Evolutionary conservation across 768 basidiomycete genomes (phyloP), one percentile per base, ranked within the genome.

Genomic region (Pulveroboletus sp.): DNA sequence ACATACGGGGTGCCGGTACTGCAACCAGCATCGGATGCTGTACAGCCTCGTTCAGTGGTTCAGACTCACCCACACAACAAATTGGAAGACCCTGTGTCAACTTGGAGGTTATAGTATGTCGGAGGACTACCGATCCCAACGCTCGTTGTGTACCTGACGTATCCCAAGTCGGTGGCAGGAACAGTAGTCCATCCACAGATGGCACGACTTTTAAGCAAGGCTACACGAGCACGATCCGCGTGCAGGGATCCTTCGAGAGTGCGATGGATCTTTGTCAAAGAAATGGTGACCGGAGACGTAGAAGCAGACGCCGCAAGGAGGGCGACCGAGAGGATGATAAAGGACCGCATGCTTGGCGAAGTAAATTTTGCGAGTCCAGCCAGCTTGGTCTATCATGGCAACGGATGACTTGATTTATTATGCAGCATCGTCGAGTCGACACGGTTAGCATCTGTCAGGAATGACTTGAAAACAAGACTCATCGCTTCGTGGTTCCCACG

Each of bases 31-130:
- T 45, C 7, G 9, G 34, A 31, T 16, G 20, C 17, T 23, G 11
- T 4, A 29, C 5, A 17, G 26, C 16, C 17, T 61, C 30, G 13
- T n/a, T n/a, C n/a, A 53, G 27, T 34, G 16, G 22, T 12, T 16
- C 11, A 39, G 13, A 45, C 52, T 22, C 16, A 49, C 44, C 51
- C 55, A 43, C 67, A 57, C 43, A 66, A 63, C 0, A 60, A 63
- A 45, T 66, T 68, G 10, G 68, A 62, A 19, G 60, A 61, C 6
- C 66, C 65, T 6, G 68, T 69, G 45, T 69, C 69, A 17, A 69
- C 45, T 7, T 65, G 24, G 11, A 68, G 56, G 43, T 59, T 56
- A 45, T 67, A 63, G 37, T 62, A 53, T 11, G 62, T 66, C 7
- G 56, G 32, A 17, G 66, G 67, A 19, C 12, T 45, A 16, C 67